These are phyloP conservation scores for Solanum appendiculatum DNA, from an alignment of 257 asterid species.

Conservation along the genomic window DNA sequence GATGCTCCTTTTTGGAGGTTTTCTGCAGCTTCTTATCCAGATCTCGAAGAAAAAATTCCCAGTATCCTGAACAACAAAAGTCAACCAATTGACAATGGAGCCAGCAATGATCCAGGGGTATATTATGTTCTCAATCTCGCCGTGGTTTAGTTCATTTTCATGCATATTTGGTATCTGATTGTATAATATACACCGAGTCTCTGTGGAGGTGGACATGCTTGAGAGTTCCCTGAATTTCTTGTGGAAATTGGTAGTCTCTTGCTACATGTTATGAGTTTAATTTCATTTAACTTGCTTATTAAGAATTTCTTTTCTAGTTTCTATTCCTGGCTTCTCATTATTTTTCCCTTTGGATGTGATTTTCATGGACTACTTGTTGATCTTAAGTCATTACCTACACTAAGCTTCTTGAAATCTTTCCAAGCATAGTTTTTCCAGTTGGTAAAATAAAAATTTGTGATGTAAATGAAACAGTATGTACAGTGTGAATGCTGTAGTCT, in stretches of 20 bases:
- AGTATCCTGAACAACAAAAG: constrained; percentile 4
- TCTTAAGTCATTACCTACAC: not conserved
- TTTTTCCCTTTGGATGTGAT: not conserved
- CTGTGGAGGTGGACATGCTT: not conserved
- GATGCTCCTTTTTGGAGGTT: constrained; percentile 88
- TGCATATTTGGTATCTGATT: not conserved
- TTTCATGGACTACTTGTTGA: not conserved
- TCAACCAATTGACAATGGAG: constrained; percentile 19
- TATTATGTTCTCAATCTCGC: constrained; percentile 4
- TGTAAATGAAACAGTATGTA: not conserved
- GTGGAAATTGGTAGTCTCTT: not conserved
- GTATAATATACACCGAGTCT: not conserved
- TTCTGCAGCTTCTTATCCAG: constrained; percentile 88
- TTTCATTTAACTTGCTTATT: not conserved
- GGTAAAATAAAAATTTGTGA: not conserved
- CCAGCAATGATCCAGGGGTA: constrained; percentile 37
- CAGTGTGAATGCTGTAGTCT: not conserved
- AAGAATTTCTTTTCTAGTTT: not conserved
- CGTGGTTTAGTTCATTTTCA: not conserved
- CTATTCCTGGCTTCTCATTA: not conserved
- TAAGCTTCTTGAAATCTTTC: not conserved
- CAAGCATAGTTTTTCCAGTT: not conserved
- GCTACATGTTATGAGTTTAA: not conserved
- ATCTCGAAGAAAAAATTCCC: constrained; percentile 37
- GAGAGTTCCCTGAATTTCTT: not conserved